Base-by-base conservation (phyloP, 441 rosid species). In the Populus tomentosa region DNA sequence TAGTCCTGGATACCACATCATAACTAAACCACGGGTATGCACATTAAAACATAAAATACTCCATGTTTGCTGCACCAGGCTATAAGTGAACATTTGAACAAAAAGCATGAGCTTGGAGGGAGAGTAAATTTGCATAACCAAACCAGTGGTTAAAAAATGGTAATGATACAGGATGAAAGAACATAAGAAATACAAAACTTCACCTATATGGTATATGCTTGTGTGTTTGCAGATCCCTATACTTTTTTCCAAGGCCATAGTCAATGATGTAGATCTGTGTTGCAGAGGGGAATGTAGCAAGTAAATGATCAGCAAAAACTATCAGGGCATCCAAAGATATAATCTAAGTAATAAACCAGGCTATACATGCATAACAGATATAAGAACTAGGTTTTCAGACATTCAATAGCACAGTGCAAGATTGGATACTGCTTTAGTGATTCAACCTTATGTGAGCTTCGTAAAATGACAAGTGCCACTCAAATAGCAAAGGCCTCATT, bases 131-230 rank as follows among this genome's bases (percentile, higher is more conserved):
- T 72, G 33, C 67, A 32, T 14, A 2, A 33, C 3, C 10, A n/a
- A 61, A 61, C 65, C 66, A 21, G 14, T 11, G 42, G 35, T 56
- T 59, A 28, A 63, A 59, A 7, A 56, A n/a, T 33, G 26, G 20
- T 56, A 32, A 7, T 24, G 32, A 21, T 46, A 26, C 13, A 6
- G 38, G 18, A 24, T 23, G n/a, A 30, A 56, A 28, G 7, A n/a
- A 16, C 23, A 38, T 36, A 36, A 65, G 66, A 76, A 10, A 18
- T 21, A 61, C 65, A 26, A 73, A 35, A 67, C 40, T 33, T 81
- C 83, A 92, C 99, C 98, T 90, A 81, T 96, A 96, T 8, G 99
- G 94, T 77, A 96, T 96, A 87, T 96, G 99, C 87, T 91, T 92
- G 78, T 91, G 98, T 16, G 99, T 94, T 80, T 94, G 99, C 84